These are phyloP conservation scores for Termitomyces sp. DNA, from an alignment of 768 basidiomycete species.

Conservation along the genomic window DNA sequence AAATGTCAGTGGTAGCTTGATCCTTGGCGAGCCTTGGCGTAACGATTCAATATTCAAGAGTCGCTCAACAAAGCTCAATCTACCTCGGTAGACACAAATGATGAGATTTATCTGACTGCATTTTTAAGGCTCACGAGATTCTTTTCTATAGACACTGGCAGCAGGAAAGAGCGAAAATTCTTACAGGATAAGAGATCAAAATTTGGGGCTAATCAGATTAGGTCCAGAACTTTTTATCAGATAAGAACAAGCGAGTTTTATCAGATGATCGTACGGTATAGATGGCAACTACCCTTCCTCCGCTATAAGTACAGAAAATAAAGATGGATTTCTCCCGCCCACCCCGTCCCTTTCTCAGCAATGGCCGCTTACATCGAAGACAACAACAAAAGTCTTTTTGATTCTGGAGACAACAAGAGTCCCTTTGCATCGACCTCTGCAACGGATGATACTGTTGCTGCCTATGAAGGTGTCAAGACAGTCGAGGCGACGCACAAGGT, in stretches of 20 bases:
- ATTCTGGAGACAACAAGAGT: no score
- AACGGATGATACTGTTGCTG: conserved; percentile 15
- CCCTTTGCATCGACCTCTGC: background rate
- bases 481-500: conserved; percentile 48
- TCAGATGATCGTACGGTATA: conserved; percentile 14
- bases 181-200: background rate
- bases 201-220: conserved; percentile 10
- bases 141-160: no score
- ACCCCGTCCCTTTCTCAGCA: background rate
- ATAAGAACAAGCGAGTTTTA: conserved; percentile 15
- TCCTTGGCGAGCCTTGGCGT: background rate
- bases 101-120: no score
- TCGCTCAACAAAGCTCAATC: background rate
- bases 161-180: no score
- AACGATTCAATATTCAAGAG: no score
- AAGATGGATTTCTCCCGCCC: background rate
- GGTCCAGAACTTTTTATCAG: conserved; percentile 13
- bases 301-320: conserved; percentile 5
- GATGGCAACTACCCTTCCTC: background rate
- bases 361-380: conserved; percentile 7
- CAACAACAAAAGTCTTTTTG: no score
- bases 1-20: background rate
- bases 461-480: conserved; percentile 36
- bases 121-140: background rate
- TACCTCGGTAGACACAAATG: no score